Conservation (phyloP, 208 protist genomes). For the Wallacemonas collosoma region DNA sequence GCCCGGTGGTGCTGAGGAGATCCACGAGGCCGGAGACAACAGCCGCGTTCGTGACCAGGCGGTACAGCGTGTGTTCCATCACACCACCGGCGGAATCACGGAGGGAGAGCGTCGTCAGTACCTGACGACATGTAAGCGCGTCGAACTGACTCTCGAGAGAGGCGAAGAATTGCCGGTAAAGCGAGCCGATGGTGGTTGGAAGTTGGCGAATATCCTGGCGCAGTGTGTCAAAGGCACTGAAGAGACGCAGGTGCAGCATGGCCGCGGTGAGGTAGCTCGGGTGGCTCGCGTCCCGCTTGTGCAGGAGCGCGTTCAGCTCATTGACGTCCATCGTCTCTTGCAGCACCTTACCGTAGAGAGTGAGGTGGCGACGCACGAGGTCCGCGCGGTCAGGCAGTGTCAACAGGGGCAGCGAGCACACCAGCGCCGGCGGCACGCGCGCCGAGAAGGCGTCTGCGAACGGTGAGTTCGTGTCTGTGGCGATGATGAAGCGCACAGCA, state of each 20-base stretch:
- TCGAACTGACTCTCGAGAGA: constrained; percentile 64
- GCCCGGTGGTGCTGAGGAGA: constrained; percentile 69
- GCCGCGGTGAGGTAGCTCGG: constrained; percentile 72
- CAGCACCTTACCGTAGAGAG: constrained; percentile 74
- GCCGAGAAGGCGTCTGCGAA: constrained; percentile 46
- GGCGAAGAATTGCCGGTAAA: constrained; percentile 54
- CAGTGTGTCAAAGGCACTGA: constrained; percentile 83
- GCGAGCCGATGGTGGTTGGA: constrained; percentile 48
- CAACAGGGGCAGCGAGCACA: constrained; percentile 47
- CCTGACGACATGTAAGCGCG: constrained; percentile 38
- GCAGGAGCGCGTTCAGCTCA: constrained; percentile 67
- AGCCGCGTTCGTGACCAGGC: constrained; percentile 75
- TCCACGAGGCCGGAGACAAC: constrained; percentile 71
- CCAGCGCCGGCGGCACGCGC: constrained; percentile 40
- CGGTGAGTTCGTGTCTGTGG: constrained; percentile 27
- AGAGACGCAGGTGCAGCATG: constrained; percentile 78
- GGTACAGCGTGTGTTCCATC: constrained; percentile 82
- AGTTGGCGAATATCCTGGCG: constrained; percentile 69
- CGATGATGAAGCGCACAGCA: constrained; percentile 67
- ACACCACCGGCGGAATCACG: constrained; percentile 59
- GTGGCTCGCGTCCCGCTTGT: constrained; percentile 63
- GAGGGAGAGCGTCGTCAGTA: constrained; percentile 72
- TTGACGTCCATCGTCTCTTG: constrained; percentile 73
- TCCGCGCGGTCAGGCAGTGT: constrained; percentile 58
- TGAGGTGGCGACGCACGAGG: constrained; percentile 77